Base-by-base conservation (phyloP, 163 green algal genomes). In the Scenedesmus sp. region DNA sequence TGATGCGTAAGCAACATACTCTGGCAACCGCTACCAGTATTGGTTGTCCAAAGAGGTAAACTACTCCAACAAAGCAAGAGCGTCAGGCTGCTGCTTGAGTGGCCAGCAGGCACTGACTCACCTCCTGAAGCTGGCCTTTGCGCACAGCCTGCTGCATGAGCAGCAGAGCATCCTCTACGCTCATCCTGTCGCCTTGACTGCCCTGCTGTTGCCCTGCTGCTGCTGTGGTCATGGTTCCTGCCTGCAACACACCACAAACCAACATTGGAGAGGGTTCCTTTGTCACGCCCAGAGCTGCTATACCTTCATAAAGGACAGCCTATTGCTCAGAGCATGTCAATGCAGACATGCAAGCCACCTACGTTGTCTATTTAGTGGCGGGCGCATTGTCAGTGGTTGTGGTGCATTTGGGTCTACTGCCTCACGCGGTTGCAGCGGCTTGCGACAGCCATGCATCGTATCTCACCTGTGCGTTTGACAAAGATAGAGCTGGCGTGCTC, bases 71-170 rank as follows among this genome's bases (percentile, higher is more conserved):
- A 46, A 65, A 37, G 33, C 59, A 72, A 72, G 24, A 10, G 4
- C 35, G 59, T 72, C 59, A 72, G 59, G 59, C 24, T 72, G 59
- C 59, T 72, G 59, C 26, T 35, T 24, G 22, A 72, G 59, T 72
- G 59, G 59, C 3, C 59, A 72, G 59, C 49, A 35, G 26, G 56
- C 83, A 43, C 0, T 2, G 37, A 5, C 80, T 35, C 59, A 91
- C 87, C 87, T 91, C 42, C 79, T 87, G 49, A 44, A 91, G 40
- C 40, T 91, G 65, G 30, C 87, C 87, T 5, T 37, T 49, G 3
- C 87, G 87, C 59, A 91, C 87, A 33, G 76, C 90, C 37, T 51
- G 72, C 40, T 93, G 83, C 83, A 87, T 90, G 2, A 61, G 37
- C 13, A 65, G n/a, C 70, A 87, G 40, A 53, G 86, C 84, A 73